Base-by-base conservation (phyloP, 1,284 basidiomycete genomes). In the Mycosarcoma maydis region DNA sequence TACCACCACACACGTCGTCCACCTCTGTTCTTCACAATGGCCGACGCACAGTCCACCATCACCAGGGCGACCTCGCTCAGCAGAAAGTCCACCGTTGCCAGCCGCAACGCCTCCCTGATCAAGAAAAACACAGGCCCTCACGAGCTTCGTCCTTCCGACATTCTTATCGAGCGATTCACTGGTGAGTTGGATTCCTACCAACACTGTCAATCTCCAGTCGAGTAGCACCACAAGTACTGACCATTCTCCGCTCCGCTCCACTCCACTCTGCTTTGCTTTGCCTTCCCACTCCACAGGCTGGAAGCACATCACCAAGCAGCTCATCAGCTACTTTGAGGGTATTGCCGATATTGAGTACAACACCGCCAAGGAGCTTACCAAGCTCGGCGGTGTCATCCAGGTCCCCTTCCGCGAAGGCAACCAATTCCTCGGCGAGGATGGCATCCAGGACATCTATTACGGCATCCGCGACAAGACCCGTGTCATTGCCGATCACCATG, bases 321-420 rank as follows among this genome's bases (percentile, higher is more conserved):
- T 80, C 41, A 75, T 73, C 82, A 82, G 83, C 73, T 85, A 85
- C 82, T 84, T 84, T 51, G 83, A 91, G 87, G 94, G 94, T 42
- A 80, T 77, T 46, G 72, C 72, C 42, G 76, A 75, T 45, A 76
- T 76, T 32, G 75, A 83, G 73, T 93, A 92, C 84, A 95, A 95
- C 83, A 91, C 92, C 17, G 93, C 94, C 34, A 89, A 90, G 76
- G 95, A 98, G 84, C 87, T 98, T 82, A 92, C 91, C 43, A 96
- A 96, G 83, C 89, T 98, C 47, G 92, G 91, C n/a, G 92, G 90
- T 10, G 93, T 98, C 66, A 95, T 98, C 74, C 95, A 98, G 83
- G 95, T 98, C 2, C 96, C 96, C 2, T 98, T 98, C 86, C 86
- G 90, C 46, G 89, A 93, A 32, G 94, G 94, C 23, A 96, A 96